Percentiles rank a stretch among this genome's conserved stretches.
Conservation (phyloP, 768 basidiomycete genomes). For the Hysterangium stoloniferum region DNA sequence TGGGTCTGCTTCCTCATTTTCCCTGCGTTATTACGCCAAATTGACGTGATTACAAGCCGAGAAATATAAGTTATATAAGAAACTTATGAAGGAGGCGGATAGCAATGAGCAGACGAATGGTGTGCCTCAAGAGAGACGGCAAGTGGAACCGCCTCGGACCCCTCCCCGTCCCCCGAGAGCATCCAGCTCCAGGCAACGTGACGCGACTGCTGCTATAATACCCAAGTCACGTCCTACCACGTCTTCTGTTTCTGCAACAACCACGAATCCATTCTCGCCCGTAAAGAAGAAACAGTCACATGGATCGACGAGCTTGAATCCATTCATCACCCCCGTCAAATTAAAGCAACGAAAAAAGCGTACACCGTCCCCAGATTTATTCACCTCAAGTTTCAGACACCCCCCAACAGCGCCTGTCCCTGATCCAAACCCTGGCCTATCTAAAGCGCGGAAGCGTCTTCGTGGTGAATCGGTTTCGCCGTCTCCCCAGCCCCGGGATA, state of each 20-base stretch:
- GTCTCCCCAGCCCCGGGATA: conserved; percentile 64
- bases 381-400: conserved; percentile 24
- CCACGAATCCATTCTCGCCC: conserved; percentile 77
- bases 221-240: conserved; percentile 46
- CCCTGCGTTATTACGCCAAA: neutral
- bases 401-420: neutral
- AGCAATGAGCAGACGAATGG: conserved; percentile 19
- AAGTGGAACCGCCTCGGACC: conserved; percentile 26
- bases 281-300: conserved; percentile 51
- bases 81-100: conserved; percentile 43
- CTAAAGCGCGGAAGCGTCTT: conserved; percentile 70
- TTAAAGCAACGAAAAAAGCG: neutral
- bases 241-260: conserved; percentile 42
- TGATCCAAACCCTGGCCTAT: conserved; percentile 25
- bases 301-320: conserved; percentile 24
- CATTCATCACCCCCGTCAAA: conserved; percentile 35
- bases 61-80: conserved; percentile 80
- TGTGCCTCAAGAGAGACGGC: neutral
- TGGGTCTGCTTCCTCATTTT: conserved; percentile 27
- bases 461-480: conserved; percentile 80
- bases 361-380: conserved; percentile 31
- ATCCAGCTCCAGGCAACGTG: conserved; percentile 20
- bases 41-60: conserved; percentile 38
- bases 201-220: conserved; percentile 28
- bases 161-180: conserved; percentile 27